A percentile compares a stretch with the other conserved stretches of the same genome.
These are phyloP conservation scores for Microsporum audouinii DNA, from an alignment of 2,329 filamentous ascomycete species.

Conservation along the genomic window DNA sequence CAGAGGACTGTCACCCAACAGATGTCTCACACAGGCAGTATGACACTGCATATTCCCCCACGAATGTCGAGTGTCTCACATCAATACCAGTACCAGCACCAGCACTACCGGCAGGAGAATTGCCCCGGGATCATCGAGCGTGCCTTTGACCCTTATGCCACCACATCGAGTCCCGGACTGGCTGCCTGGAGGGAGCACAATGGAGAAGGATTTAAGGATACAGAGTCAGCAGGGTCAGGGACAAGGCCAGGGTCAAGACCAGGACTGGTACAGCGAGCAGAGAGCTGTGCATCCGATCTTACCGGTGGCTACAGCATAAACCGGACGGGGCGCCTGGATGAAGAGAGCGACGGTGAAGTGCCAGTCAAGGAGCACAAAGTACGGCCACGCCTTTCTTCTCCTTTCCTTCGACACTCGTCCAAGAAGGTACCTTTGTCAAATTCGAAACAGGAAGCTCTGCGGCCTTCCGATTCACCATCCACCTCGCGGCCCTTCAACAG, in stretches of 20 bases:
- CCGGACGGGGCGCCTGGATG: background rate
- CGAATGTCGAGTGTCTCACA: constrained; percentile 11
- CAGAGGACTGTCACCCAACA: background rate
- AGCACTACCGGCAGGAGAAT: background rate
- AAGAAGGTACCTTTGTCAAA: constrained; percentile 23
- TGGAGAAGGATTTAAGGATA: background rate
- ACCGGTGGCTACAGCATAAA: constrained; percentile 3
- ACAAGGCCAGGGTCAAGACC: too few relatives aligned
- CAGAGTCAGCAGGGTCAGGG: background rate
- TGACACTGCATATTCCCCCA: constrained; percentile 9
- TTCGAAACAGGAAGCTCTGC: constrained; percentile 27
- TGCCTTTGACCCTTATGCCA: background rate
- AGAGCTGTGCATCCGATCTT: background rate
- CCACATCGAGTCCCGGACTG: constrained; percentile 3
- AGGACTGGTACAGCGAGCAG: background rate
- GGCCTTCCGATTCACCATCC: constrained; percentile 33
- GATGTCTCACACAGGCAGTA: background rate
- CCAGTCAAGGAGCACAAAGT: constrained; percentile 19
- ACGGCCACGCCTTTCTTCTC: constrained; percentile 37
- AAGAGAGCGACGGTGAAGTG: background rate
- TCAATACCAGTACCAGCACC: background rate
- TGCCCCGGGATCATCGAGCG: background rate
- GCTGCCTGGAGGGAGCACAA: background rate
- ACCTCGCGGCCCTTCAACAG: constrained; percentile 38
- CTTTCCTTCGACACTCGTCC: constrained; percentile 33